A percentile compares a stretch with the other conserved stretches of the same genome.
Conservation (phyloP, 495 filamentous ascomycete species). For the Zalerion maritima region DNA sequence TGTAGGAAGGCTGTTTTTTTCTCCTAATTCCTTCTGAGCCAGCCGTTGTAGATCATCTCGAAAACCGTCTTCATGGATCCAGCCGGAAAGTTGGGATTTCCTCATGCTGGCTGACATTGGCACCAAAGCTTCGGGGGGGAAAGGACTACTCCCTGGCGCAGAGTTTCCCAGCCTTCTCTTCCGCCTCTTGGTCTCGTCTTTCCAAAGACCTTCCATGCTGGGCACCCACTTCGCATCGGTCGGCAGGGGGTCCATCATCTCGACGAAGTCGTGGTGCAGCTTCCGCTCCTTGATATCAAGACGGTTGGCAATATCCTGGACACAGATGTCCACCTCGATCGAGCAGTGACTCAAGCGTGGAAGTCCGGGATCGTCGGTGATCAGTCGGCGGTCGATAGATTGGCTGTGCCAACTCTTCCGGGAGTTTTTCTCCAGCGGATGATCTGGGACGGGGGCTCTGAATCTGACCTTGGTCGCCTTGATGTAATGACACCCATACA, state of each 20-base stretch:
- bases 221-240: constrained; percentile 65
- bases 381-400: constrained; percentile 28
- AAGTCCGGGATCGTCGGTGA: constrained; percentile 47
- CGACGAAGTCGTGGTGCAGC: constrained; percentile 79
- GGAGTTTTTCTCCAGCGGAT: too few relatives aligned
- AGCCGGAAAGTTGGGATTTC: constrained; percentile 49
- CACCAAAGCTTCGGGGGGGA: constrained; percentile 61
- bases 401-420: constrained; percentile 86
- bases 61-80: constrained; percentile 88
- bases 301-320: constrained; percentile 79
- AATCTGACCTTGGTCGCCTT: constrained; percentile 45
- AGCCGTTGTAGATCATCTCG: constrained; percentile 44
- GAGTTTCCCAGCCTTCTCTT: constrained; percentile 49
- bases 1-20: constrained; percentile 30
- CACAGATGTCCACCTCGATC: constrained; percentile 77
- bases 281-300: constrained; percentile 52
- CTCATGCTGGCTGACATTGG: constrained; percentile 76
- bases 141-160: constrained; percentile 53
- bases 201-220: constrained; percentile 90
- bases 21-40: constrained; percentile 44
- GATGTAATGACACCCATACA: constrained; percentile 86
- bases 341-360: constrained; percentile 75
- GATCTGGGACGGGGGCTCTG: constrained; percentile 57
- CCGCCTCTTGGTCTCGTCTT: constrained; percentile 71
- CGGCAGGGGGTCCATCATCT: constrained; percentile 47